Conservation (phyloP, 2,329 filamentous ascomycete species). For the Colletotrichum liriopes region DNA sequence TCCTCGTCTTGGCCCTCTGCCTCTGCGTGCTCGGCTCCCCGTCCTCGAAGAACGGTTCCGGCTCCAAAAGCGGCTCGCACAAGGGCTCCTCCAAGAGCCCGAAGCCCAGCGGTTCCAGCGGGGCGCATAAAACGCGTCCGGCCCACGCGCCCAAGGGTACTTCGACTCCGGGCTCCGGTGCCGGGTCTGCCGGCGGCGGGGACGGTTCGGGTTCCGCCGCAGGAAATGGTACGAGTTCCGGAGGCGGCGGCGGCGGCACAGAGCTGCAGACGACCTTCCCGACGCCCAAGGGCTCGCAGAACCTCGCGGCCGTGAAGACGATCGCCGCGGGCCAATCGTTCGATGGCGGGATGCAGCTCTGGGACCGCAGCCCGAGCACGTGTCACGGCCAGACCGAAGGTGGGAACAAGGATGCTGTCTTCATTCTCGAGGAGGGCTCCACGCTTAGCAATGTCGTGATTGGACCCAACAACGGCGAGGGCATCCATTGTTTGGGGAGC, state of each 20-base stretch:
- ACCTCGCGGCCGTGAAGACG: conserved; percentile 34
- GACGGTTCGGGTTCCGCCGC: background rate
- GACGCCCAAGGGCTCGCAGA: conserved; percentile 34
- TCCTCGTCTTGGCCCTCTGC: conserved; percentile 32
- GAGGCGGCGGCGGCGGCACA: conserved; percentile 5
- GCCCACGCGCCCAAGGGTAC: conserved; percentile 8
- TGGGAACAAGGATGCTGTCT: conserved; percentile 57
- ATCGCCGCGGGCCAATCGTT: conserved; percentile 38
- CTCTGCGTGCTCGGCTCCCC: conserved; percentile 22
- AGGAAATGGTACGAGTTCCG: conserved; percentile 20
- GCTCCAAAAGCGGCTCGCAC: too few relatives aligned
- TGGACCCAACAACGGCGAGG: conserved; percentile 60
- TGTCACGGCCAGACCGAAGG: conserved; percentile 62
- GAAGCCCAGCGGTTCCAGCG: conserved; percentile 7
- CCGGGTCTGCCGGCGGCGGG: background rate
- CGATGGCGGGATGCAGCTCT: conserved; percentile 45
- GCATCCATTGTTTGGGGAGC: conserved; percentile 61
- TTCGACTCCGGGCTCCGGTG: background rate
- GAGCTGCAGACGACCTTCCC: conserved; percentile 30
- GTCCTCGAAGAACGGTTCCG: conserved; percentile 5
- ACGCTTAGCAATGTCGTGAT: conserved; percentile 63
- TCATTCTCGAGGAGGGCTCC: conserved; percentile 58
- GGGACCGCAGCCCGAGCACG: conserved; percentile 56
- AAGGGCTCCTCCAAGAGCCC: background rate
- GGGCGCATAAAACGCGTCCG: background rate